phyloP scores from a whole-genome alignment of 495 filamentous ascomycete species.

The Xylaria curta region DNA sequence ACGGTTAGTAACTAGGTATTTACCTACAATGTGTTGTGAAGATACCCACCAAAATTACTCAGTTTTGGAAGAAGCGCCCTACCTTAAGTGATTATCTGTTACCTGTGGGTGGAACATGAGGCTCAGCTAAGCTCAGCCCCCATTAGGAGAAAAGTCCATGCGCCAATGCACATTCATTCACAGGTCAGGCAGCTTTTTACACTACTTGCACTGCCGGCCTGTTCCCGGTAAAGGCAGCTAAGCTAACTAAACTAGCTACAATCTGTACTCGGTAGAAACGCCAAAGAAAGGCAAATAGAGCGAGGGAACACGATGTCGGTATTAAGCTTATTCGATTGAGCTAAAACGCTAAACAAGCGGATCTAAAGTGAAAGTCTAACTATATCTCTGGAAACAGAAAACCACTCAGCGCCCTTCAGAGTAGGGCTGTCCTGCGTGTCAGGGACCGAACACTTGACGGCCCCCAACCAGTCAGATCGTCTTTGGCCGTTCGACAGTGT shows the following conservation, averaged over 20 bases:
- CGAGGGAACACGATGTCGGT: not conserved
- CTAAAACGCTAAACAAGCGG: not conserved
- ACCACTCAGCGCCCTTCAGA: not conserved
- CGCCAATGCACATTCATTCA: not conserved
- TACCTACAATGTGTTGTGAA: not conserved
- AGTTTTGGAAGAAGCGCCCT: not conserved
- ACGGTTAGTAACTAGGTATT: not conserved
- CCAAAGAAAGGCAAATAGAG: not conserved
- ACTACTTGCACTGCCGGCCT: not conserved
- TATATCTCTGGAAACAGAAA: not conserved
- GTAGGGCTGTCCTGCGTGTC: not conserved
- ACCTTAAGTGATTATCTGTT: too few relatives aligned
- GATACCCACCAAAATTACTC: slow-evolving; percentile 4
- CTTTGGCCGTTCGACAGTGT: slow-evolving; percentile 9
- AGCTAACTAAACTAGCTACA: not conserved
- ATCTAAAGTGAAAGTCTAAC: not conserved
- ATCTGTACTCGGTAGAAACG: not conserved
- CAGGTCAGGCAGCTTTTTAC: not conserved
- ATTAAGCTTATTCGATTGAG: not conserved
- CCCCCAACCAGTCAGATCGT: slow-evolving; percentile 8
- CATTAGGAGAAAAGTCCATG: not conserved
- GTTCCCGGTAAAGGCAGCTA: not conserved
- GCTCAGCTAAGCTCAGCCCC: slow-evolving; percentile 18
- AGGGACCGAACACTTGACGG: not conserved
- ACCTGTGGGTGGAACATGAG: not conserved